Evolutionary conservation across 2,329 filamentous ascomycete genomes (phyloP).

Genomic region (Fusarium solani-melongenae): DNA sequence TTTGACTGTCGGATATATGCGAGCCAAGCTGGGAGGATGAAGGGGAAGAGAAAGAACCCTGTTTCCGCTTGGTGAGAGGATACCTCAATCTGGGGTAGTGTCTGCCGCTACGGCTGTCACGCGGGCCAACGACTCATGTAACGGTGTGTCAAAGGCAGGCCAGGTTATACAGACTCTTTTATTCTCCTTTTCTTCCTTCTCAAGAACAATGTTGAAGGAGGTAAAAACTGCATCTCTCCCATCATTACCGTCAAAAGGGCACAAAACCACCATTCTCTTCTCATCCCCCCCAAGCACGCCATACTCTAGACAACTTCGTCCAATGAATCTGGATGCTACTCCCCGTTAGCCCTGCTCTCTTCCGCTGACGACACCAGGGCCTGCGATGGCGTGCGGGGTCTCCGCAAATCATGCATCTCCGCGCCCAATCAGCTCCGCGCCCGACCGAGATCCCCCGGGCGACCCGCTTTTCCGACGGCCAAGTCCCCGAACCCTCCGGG

Average conservation of each 20-base stretch:
- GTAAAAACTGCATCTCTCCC: background rate
- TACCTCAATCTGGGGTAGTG: constrained; percentile 9
- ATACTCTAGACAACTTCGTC: constrained; percentile 17
- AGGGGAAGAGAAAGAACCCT: background rate
- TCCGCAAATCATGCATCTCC: constrained; percentile 21
- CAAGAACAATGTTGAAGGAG: background rate
- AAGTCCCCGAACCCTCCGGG: constrained; percentile 6
- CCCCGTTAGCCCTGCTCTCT: constrained; percentile 11
- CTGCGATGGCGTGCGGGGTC: constrained; percentile 41
- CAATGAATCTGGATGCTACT: constrained; percentile 34
- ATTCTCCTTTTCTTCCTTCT: background rate
- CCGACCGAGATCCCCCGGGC: constrained; percentile 32
- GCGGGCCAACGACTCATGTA: constrained; percentile 3
- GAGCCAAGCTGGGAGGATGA: background rate
- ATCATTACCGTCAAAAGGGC: background rate
- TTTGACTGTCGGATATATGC: background rate
- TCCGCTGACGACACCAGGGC: constrained; percentile 31
- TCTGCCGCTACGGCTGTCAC: constrained; percentile 1
- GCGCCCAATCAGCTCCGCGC: constrained; percentile 13
- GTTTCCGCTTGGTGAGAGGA: background rate
- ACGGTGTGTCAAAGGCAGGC: background rate
- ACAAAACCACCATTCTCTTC: background rate
- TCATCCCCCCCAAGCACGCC: constrained; percentile 30
- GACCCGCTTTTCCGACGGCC: constrained; percentile 5
- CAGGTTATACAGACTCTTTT: background rate